These are phyloP conservation scores for Camellia granthamiana DNA, from an alignment of 148 eudicot species.

Conservation along the genomic window DNA sequence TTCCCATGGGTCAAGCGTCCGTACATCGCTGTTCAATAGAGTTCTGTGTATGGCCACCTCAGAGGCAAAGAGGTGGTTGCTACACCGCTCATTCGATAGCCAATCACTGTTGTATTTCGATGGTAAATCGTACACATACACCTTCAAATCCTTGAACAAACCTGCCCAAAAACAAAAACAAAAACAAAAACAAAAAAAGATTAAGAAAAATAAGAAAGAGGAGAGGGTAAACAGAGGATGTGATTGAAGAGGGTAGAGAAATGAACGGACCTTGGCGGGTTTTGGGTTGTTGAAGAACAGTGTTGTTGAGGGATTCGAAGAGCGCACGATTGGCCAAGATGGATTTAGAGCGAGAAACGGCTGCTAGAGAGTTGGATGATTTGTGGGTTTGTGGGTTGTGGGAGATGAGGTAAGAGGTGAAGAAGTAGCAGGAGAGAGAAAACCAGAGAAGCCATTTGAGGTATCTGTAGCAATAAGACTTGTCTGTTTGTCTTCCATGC, in stretches of 20 bases:
- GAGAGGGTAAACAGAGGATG: not conserved
- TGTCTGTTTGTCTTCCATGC: constrained; percentile 19
- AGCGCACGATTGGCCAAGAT: constrained; percentile 40
- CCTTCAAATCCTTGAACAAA: constrained; percentile 34
- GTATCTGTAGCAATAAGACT: constrained; percentile 12
- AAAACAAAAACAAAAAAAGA: not conserved
- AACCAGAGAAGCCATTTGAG: constrained; percentile 21
- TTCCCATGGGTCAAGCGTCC: constrained; percentile 60
- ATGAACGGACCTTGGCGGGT: constrained; percentile 18
- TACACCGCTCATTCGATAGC: constrained; percentile 55
- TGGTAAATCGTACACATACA: constrained; percentile 73
- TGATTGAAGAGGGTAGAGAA: not conserved
- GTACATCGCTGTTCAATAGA: constrained; percentile 31
- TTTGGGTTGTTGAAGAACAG: constrained; percentile 7
- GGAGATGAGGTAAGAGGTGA: constrained; percentile 13
- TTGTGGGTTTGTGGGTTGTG: constrained; percentile 23
- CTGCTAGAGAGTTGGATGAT: constrained; percentile 16
- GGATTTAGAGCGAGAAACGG: constrained; percentile 17
- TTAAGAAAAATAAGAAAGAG: not conserved
- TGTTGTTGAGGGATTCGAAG: constrained; percentile 28
- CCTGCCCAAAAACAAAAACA: constrained; percentile 12
- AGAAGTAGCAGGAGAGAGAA: constrained; percentile 13
- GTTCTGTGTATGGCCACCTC: constrained; percentile 85
- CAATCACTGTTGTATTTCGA: constrained; percentile 59
- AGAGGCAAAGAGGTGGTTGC: constrained; percentile 69